phyloP scores from a whole-genome alignment of 768 basidiomycete genomes.

The Naganishia onofrii region DNA sequence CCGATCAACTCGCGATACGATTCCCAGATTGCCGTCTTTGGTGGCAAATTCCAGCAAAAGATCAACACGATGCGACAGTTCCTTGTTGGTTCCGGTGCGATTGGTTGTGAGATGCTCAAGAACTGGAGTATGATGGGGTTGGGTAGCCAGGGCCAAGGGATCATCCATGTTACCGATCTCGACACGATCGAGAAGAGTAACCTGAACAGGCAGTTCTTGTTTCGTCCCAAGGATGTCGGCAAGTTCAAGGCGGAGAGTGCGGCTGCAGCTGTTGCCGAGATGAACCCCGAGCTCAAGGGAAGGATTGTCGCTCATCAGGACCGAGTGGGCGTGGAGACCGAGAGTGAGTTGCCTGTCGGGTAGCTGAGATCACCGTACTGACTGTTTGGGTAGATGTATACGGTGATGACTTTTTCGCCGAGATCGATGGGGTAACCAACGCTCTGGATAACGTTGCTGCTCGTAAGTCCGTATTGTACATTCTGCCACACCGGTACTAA shows the following conservation, averaged over 20 bases:
- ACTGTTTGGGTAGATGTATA: conserved; percentile 65
- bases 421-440: conserved; percentile 91
- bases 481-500: not conserved
- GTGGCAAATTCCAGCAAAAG: conserved; percentile 85
- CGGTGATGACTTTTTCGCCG: conserved; percentile 79
- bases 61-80: conserved; percentile 87
- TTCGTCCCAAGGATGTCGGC: conserved; percentile 91
- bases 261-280: conserved; percentile 81
- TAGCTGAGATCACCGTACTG: not conserved
- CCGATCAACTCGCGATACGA: conserved; percentile 84
- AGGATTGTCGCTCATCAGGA: conserved; percentile 88
- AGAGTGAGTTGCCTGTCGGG: conserved; percentile 62
- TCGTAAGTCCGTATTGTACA: conserved; percentile 59
- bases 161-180: conserved; percentile 89
- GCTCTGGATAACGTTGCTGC: conserved; percentile 96
- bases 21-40: conserved; percentile 92
- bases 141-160: conserved; percentile 68
- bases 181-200: conserved; percentile 99
- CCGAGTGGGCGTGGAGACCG: conserved; percentile 85
- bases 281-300: conserved; percentile 86
- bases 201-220: conserved; percentile 94
- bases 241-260: conserved; percentile 97
- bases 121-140: conserved; percentile 99
- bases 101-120: conserved; percentile 99
- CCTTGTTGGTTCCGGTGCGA: conserved; percentile 97